Conservation (phyloP, 176 grass and related monocot genomes). For the Cenchrus fungigraminus region DNA sequence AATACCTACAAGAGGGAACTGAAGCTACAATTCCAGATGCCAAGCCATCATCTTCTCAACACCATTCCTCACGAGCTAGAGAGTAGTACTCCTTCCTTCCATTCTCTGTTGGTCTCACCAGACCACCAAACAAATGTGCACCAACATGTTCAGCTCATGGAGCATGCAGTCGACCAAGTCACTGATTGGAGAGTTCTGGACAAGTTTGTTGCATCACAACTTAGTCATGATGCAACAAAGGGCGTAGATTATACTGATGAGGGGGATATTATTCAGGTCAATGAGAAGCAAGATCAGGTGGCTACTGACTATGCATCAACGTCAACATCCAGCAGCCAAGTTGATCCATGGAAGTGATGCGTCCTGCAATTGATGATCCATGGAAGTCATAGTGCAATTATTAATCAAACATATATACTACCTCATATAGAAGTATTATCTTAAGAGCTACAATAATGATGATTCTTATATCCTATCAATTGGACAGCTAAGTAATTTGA, state of each 20-base stretch:
- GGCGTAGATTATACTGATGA: constrained; percentile 52
- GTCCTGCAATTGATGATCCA: constrained; percentile 64
- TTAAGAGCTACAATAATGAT: constrained; percentile 47
- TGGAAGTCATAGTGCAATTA: constrained; percentile 70
- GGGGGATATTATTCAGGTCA: constrained; percentile 63
- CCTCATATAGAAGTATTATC: constrained; percentile 43
- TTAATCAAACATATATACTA: constrained; percentile 43
- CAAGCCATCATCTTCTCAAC: constrained; percentile 59
- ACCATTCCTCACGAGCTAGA: constrained; percentile 70
- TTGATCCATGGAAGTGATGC: constrained; percentile 92
- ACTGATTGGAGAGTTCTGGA: constrained; percentile 88
- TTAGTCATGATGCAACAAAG: constrained; percentile 79
- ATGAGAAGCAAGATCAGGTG: constrained; percentile 66
- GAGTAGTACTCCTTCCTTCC: constrained; percentile 51
- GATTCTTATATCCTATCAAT: constrained; percentile 40
- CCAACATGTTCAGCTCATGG: constrained; percentile 58
- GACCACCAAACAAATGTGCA: constrained; percentile 44
- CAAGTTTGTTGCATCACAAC: constrained; percentile 95
- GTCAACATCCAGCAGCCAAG: constrained; percentile 83
- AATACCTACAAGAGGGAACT: constrained; percentile 64
- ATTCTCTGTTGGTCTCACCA: constrained; percentile 56
- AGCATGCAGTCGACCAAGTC: constrained; percentile 54
- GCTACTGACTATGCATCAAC: constrained; percentile 66
- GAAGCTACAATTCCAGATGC: constrained; percentile 66
- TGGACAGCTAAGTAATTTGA: constrained; percentile 52